Evolutionary conservation across 2,329 filamentous ascomycete genomes (phyloP), one percentile per base, ranked within the genome.

Genomic region (Calonectria fujianensis): DNA sequence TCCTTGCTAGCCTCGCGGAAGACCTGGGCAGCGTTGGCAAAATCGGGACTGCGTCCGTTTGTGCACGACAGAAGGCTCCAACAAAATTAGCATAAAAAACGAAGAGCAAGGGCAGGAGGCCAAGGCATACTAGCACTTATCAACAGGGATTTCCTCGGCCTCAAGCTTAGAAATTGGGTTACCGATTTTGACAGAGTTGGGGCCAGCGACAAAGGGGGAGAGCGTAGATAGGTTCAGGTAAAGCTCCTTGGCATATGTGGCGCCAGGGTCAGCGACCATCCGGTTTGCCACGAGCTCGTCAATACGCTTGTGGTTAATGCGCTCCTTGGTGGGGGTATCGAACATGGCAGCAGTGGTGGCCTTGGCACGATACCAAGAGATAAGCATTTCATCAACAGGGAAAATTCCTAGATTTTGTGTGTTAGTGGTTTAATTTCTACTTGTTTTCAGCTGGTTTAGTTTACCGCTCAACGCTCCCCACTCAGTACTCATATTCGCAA

Each of bases 101-200:
- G 24, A 24, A 24, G 24, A 24, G 24, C 24, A 24, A 24, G 24
- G 24, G 24, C 24, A 24, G 24, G 24, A 24, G 24, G 24, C 24
- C 24, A 24, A 24, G 24, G 24, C 24, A 24, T 24, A 24, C 24
- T 98, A 98, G 0, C 95, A 96, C 82, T 94, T 95, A 87, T 98
- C 87, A 29, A 98, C 85, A 64, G 91, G 90, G 83, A 98, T 98
- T 77, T 94, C 86, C 82, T 96, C 88, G 0, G 90, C 82, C 79
- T 94, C 93, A 1, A 98, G 90, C 39, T 96, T 92, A 7, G 88
- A 86, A 0, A 98, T 85, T 0, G 96, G 95, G 0, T 93, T 98
- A 0, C 94, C 92, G 0, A 98, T 87, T 85, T 98, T 98, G 81
- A 98, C 95, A 0, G 94, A 96, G 86, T 98, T 98, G 0, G 96